Evolutionary conservation across 2,329 filamentous ascomycete species (phyloP), one percentile per base, ranked within the genome.

Genomic region (Cladosporium cucumerinum): DNA sequence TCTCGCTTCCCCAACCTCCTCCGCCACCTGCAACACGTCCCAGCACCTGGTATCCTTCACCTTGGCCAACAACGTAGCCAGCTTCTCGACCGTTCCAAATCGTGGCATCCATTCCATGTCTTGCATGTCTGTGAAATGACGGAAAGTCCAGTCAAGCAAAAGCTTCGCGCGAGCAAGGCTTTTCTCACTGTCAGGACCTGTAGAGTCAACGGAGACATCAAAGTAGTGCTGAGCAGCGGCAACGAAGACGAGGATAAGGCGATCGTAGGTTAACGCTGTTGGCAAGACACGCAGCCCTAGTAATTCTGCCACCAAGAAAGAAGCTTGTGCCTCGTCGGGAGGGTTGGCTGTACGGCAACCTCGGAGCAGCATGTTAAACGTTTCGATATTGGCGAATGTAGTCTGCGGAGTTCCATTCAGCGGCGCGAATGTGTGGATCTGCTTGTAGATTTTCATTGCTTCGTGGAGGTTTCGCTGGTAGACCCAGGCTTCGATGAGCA

Each of bases 301-400:
- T 83, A 90, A 87, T 71, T 90, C 87, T 18, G 82, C 80, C 11
- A 86, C 82, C 1, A 89, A 76, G 71, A 87, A 88, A 76, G 87
- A 86, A 52, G 86, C 86, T 6, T 84, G 77, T 43, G 84, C 79
- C 65, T 85, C 84, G 64, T 82, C 80, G 7, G 66, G 70, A 30
- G 68, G 70, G 34, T 69, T 64, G 32, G 65, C 65, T 6, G 66
- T 43, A 66, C 72, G 43, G 63, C 72, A 67, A 70, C 77, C 66
- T 30, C 70, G 70, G 30, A 76, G 70, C 1, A 90, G 78, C 5
- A 82, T 73, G 69, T 90, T 89, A 78, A 88, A 90, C 0, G 87
- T 87, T n/a, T 80, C 76, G 16, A 80, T 82, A 62, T 76, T 75
- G 55, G 74, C 72, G 46, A 75, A 72, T 5, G 72, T 69, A 14